These are phyloP conservation scores for Oidiodendron maius DNA, from an alignment of 495 filamentous ascomycete species.

Conservation along the genomic window DNA sequence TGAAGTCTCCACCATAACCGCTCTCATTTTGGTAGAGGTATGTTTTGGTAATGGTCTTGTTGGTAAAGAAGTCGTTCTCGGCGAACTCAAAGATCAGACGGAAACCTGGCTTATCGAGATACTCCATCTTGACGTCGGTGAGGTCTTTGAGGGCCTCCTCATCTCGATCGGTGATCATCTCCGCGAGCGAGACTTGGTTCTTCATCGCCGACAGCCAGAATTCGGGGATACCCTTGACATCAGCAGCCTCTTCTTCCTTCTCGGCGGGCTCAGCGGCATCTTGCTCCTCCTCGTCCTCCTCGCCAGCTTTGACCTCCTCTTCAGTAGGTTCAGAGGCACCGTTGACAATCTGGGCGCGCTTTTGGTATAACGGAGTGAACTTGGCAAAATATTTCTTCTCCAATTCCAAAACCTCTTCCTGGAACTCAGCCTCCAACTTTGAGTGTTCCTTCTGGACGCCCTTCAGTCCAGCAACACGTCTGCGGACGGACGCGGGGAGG, in stretches of 20 bases:
- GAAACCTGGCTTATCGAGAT: conserved; percentile 97
- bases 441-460: conserved; percentile 98
- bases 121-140: conserved; percentile 97
- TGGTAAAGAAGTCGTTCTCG: conserved; percentile 92
- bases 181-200: conserved; percentile 91
- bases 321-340: conserved; percentile 81
- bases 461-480: conserved; percentile 90
- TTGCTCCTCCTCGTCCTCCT: conserved; percentile 68
- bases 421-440: conserved; percentile 95
- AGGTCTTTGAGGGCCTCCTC: conserved; percentile 87
- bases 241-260: conserved; percentile 44
- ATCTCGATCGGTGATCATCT: conserved; percentile 97
- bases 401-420: conserved; percentile 93
- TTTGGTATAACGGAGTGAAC: conserved; percentile 95
- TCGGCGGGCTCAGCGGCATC: conserved; percentile 46
- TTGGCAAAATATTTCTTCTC: conserved; percentile 99
- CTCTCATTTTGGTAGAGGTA: conserved; percentile 99
- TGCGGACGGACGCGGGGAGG: conserved; percentile 79
- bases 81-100: conserved; percentile 94
- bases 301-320: conserved; percentile 76
- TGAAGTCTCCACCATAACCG: conserved; percentile 97
- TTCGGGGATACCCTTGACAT: conserved; percentile 68
- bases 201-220: conserved; percentile 99
- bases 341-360: conserved; percentile 90
- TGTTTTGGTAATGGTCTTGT: conserved; percentile 95